phyloP scores from a whole-genome alignment of 2,329 filamentous ascomycete species.

The Penicillium aurantiogriseum region DNA sequence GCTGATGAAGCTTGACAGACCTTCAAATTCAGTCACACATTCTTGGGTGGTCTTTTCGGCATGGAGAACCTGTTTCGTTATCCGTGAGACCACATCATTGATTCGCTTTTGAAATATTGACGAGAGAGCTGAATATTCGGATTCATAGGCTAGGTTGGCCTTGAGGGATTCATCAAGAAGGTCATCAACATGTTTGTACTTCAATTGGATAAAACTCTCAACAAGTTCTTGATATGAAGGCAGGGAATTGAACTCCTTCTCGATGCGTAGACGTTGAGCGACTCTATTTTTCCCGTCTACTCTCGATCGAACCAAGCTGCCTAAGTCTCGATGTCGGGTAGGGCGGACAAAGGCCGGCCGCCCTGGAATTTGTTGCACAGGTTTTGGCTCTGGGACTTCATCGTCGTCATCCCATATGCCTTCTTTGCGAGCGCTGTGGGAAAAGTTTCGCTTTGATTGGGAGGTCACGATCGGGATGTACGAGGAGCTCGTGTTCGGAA shows the following conservation, averaged over 20 bases:
- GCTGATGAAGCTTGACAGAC: not conserved
- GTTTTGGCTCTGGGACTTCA: not conserved
- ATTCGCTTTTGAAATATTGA: not conserved
- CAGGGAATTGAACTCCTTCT: not conserved
- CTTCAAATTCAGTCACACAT: not conserved
- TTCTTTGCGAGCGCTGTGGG: not conserved
- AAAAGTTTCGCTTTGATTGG: not conserved
- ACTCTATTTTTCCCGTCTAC: not conserved
- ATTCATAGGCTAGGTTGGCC: not conserved
- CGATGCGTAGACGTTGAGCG: not conserved
- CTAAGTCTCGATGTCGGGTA: not conserved
- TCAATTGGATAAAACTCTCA: not conserved
- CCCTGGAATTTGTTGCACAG: not conserved
- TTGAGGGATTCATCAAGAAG: not conserved
- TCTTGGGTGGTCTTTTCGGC: not conserved
- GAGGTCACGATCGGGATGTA: not conserved
- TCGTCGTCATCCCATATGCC: constrained; percentile 9
- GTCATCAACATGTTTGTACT: constrained; percentile 2
- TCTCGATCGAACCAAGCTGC: constrained; percentile 1
- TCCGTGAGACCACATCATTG: not conserved
- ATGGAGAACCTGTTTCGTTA: not conserved
- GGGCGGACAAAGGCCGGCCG: not conserved
- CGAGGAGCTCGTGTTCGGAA: not conserved
- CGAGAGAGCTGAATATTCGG: not conserved
- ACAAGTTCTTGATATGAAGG: not conserved